Conservation (phyloP, 257 asterid species). For the Schizonepeta tenuifolia region DNA sequence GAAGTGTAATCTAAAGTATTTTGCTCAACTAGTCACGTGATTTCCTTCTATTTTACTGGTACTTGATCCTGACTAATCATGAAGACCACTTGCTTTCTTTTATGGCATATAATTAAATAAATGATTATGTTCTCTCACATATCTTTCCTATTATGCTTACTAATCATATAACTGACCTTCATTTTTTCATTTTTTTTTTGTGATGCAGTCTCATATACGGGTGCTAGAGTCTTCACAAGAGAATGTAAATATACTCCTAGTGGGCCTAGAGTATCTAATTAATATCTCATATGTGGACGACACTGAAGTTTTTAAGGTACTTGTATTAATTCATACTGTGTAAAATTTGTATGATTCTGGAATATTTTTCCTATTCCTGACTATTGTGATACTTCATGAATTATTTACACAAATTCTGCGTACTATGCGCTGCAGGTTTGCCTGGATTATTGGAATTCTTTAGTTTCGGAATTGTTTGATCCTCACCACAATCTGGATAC, state of each 20-base stretch:
- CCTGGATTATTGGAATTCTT: conserved; percentile 89
- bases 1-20: conserved; percentile 5
- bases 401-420: conserved; percentile 5
- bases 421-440: conserved; percentile 64
- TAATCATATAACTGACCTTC: conserved; percentile 19
- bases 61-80: conserved; percentile 11
- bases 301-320: conserved; percentile 92
- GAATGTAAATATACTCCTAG: conserved; percentile 54
- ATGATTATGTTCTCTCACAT: conserved; percentile 10
- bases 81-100: conserved; percentile 4
- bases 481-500: conserved; percentile 69
- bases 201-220: conserved; percentile 70
- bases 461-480: conserved; percentile 80
- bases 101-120: conserved; percentile 9
- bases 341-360: conserved; percentile 7
- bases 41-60: not conserved
- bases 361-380: conserved; percentile 2
- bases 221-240: conserved; percentile 75
- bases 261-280: conserved; percentile 83
- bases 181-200: conserved; percentile 9
- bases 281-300: conserved; percentile 84
- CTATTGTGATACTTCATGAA: not conserved
- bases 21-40: conserved; percentile 9
- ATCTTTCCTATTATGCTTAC: conserved; percentile 20
- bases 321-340: not conserved